Conservation (phyloP, 2,329 filamentous ascomycete species). For the Huntiella decipiens region DNA sequence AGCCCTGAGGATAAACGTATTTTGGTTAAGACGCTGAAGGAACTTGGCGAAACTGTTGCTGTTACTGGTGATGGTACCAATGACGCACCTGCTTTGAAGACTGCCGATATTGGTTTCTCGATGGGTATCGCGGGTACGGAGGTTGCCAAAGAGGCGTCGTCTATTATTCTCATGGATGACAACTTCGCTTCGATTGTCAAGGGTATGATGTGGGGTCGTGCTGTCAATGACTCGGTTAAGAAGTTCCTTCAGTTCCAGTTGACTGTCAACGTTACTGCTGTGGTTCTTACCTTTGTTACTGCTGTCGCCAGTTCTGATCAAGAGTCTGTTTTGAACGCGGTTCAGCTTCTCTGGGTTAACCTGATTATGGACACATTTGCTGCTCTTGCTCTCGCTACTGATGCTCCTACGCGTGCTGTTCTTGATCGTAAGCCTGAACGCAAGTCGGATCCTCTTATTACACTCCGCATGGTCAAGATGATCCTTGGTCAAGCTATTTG, state of each 20-base stretch:
- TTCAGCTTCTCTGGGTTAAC: conserved; percentile 44
- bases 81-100: conserved; percentile 39
- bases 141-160: conserved; percentile 42
- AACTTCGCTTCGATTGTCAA: conserved; percentile 33
- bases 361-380: conserved; percentile 46
- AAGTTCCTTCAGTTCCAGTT: conserved; percentile 47
- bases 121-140: conserved; percentile 44
- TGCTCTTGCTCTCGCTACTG: conserved; percentile 26
- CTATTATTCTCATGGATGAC: conserved; percentile 42
- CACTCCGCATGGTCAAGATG: conserved; percentile 50
- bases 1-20: conserved; percentile 49
- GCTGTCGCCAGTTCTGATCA: conserved; percentile 31
- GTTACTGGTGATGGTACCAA: conserved; percentile 46
- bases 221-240: conserved; percentile 43
- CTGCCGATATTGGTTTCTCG: conserved; percentile 42
- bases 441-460: conserved; percentile 57
- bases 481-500: conserved; percentile 42
- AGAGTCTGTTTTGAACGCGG: conserved; percentile 36
- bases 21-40: conserved; percentile 39
- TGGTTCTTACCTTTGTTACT: conserved; percentile 38
- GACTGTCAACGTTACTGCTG: conserved; percentile 44
- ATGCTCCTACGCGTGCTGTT: conserved; percentile 18
- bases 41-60: conserved; percentile 38
- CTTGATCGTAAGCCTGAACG: conserved; percentile 27
- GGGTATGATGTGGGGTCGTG: conserved; percentile 42